Conservation (phyloP, 2,329 filamentous ascomycete species). For the Aspergillus sp. region DNA sequence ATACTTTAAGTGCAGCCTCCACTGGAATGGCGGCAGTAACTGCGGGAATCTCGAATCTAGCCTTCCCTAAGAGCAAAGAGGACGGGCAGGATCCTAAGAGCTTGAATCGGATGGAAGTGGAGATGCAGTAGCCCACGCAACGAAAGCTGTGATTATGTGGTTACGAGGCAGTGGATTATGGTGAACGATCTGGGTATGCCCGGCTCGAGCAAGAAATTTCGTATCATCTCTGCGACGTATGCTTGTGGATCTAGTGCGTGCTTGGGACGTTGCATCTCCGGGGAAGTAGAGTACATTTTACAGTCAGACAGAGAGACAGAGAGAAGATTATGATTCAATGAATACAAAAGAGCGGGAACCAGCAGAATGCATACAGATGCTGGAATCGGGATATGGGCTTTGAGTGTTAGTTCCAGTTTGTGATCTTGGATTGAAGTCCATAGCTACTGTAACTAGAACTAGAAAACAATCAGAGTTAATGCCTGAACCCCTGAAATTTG, state of each 20-base stretch:
- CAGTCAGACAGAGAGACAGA: neutral
- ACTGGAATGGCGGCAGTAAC: conserved; percentile 46
- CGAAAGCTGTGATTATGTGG: neutral
- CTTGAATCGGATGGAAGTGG: conserved; percentile 48
- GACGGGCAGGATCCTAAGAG: conserved; percentile 27
- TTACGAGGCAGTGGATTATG: conserved; percentile 8
- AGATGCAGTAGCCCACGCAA: conserved; percentile 48
- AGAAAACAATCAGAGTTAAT: neutral
- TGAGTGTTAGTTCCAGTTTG: neutral
- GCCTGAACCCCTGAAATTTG: neutral
- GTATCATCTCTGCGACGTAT: neutral
- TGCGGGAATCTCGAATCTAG: conserved; percentile 49
- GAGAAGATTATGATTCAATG: neutral
- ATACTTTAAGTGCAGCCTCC: conserved; percentile 30
- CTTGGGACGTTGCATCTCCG: conserved; percentile 2
- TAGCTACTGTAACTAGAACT: too few species aligned
- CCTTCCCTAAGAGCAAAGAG: conserved; percentile 39
- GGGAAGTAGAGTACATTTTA: neutral
- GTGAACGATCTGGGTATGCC: neutral
- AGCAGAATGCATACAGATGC: neutral
- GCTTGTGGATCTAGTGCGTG: neutral
- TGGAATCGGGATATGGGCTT: neutral
- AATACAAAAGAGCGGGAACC: neutral
- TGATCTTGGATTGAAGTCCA: neutral
- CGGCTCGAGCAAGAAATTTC: neutral